These are phyloP conservation scores for Talaromyces wortmannii DNA, from an alignment of 495 filamentous ascomycete genomes.

Conservation along the genomic window DNA sequence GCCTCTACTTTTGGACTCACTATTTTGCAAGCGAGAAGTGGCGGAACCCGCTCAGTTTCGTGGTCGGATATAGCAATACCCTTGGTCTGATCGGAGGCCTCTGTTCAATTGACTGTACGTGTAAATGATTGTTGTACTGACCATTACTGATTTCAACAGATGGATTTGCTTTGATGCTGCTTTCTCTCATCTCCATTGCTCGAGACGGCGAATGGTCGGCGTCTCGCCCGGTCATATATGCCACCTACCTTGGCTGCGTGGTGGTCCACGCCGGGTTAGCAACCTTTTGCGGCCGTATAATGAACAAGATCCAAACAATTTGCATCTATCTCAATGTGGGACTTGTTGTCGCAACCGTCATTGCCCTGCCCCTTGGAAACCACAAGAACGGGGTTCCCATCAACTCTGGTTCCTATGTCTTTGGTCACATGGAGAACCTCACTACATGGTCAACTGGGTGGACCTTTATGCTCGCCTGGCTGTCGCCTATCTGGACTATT, in stretches of 20 bases:
- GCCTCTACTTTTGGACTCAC: constrained; percentile 68
- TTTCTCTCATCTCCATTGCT: constrained; percentile 52
- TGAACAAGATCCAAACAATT: constrained; percentile 59
- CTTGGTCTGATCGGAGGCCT: constrained; percentile 59
- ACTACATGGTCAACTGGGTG: constrained; percentile 56
- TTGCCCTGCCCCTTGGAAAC: constrained; percentile 57
- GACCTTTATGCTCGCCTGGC: constrained; percentile 61
- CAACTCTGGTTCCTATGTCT: constrained; percentile 33
- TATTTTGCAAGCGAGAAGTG: constrained; percentile 54
- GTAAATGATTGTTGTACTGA: neutral
- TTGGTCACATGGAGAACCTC: constrained; percentile 39
- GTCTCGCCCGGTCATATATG: constrained; percentile 53
- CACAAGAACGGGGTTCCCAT: constrained; percentile 19
- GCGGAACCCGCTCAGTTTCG: constrained; percentile 57
- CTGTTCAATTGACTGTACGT: constrained; percentile 51
- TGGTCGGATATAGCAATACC: constrained; percentile 69
- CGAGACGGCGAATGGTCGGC: constrained; percentile 59
- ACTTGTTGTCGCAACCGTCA: constrained; percentile 56
- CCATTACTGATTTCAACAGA: constrained; percentile 15
- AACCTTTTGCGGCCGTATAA: constrained; percentile 46
- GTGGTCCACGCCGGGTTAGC: constrained; percentile 52
- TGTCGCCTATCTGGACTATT: constrained; percentile 63
- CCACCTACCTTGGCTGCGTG: constrained; percentile 53
- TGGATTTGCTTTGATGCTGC: constrained; percentile 44
- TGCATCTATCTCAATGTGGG: constrained; percentile 58